Evolutionary conservation across 495 filamentous ascomycete species (phyloP), one percentile per base, ranked within the genome.

Genomic region (Evernia prunastri): DNA sequence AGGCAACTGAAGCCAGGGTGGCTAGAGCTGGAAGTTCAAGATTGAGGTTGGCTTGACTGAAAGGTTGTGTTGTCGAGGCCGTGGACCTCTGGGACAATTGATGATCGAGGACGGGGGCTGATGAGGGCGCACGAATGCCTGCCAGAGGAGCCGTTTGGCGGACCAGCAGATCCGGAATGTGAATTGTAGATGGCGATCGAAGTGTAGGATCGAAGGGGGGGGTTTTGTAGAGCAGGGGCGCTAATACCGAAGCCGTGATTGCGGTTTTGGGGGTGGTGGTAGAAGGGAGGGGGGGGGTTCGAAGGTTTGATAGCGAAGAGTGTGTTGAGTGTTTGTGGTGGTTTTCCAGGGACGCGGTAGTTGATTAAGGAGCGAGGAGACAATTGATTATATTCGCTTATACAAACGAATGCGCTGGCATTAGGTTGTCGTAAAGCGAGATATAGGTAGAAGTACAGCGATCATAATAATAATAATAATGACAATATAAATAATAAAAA

Each of bases 1-100:
- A 82, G 56, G 81, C 84, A 66, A 85, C 78, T 53, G 83, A 82
- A 59, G 87, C 86, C 67, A 91, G 78, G 35, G 85, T 79, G 23
- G 87, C 80, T 8, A 88, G 75, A 12, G 78, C 79, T 17, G 85
- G 83, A n/a, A 56, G 29, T 49, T 59, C 49, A 51, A 71, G 54
- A 42, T 71, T 67, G 53, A 74, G 59, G 53, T 76, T 70, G 49
- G 68, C 59, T 58, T 72, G 66, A 45, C 70, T 70, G 66, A 74
- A 64, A 63, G 72, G 65, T 47, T 67, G 58, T 59, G 73, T 73
- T 56, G 69, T 72, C 6, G 71, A 76, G 8, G 73, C 67, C 37
- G 75, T 75, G 9, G 77, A 75, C 23, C 75, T 71, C 29, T 72
- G 72, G 13, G 77, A 74, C 29, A 69, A 70, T 33, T 78, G 72